phyloP scores from a whole-genome alignment of 2,329 filamentous ascomycete species.

The Cryoendolithus antarcticus region DNA sequence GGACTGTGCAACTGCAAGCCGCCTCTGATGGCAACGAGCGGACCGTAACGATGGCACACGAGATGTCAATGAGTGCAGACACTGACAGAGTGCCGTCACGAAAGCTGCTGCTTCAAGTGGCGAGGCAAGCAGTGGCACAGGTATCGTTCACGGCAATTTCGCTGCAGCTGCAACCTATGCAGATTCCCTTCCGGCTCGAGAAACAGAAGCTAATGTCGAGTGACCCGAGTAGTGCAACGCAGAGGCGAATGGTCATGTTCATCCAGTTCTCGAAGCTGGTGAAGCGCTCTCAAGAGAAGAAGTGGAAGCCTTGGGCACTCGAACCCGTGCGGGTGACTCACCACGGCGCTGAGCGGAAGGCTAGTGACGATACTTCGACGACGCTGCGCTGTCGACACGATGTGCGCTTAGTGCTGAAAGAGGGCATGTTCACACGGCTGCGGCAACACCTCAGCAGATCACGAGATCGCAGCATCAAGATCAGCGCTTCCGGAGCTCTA shows the following conservation, averaged over 20 bases:
- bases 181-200: conserved; percentile 14
- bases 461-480: conserved; percentile 48
- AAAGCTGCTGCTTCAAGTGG: conserved; percentile 19
- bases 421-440: conserved; percentile 24
- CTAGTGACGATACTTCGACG: conserved; percentile 1
- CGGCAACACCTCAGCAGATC: conserved; percentile 25
- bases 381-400: conserved; percentile 24
- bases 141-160: conserved; percentile 19
- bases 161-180: conserved; percentile 11
- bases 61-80: conserved; percentile 3
- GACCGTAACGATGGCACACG: conserved; percentile 11
- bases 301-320: conserved; percentile 13
- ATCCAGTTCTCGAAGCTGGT: conserved; percentile 11
- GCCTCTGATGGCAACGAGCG: conserved; percentile 4
- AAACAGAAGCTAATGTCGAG: conserved; percentile 7
- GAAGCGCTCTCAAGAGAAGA: conserved; percentile 4
- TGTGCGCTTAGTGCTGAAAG: conserved; percentile 25
- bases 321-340: conserved; percentile 13
- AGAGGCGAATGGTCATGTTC: conserved; percentile 5
- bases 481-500: conserved; percentile 51
- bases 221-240: conserved; percentile 4
- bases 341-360: conserved; percentile 8
- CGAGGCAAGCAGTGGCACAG: conserved; percentile 26
- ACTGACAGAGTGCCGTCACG: conserved; percentile 1
- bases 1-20: conserved; percentile 53